Evolutionary conservation across 352 stramenopile genomes (phyloP), one percentile per base, ranked within the genome.

Genomic region (Phytopythium chamaehyphon): DNA sequence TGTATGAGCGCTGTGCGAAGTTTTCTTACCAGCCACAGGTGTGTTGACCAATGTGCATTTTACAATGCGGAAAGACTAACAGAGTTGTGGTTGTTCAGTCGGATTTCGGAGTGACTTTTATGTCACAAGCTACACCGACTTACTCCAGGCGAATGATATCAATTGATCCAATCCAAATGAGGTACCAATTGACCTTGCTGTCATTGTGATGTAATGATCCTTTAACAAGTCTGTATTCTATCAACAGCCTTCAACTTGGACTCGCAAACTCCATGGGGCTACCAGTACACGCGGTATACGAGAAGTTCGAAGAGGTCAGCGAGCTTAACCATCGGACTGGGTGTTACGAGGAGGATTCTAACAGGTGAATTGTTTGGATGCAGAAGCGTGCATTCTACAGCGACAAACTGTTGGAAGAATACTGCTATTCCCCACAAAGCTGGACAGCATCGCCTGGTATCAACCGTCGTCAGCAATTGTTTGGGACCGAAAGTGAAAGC

Each of bases 371-470:
- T 33, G 47, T 0, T 43, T 3, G 15, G 28, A 44, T 36, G 12
- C 50, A 94, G 83, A 92, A 90, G 86, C 79, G 83, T 18, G 61
- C 57, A 14, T 71, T 69, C 37, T 94, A 91, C 66, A 86, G 78
- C 33, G 82, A 94, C 64, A 91, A 91, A 40, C 48, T 94, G 8
- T 50, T 90, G 16, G 82, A 92, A 55, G 71, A 94, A 40, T 85
- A 89, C 23, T 92, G 82, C 50, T 90, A 87, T 44, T 91, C 82
- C 0, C 84, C 84, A 2, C 77, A 91, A 42, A 94, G 84, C 55
- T 94, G 84, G 84, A 87, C 84, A 2, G 79, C 81, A 14, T 90
- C 82, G 8, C 79, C 80, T 28, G 81, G 81, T 10, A 72, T 88
- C 43, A 60, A 63, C 26, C 76, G 83, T 11, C 80, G 80, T 0